phyloP scores from a whole-genome alignment of 169 alveolate species.

The Cryptosporidium ubiquitum region DNA sequence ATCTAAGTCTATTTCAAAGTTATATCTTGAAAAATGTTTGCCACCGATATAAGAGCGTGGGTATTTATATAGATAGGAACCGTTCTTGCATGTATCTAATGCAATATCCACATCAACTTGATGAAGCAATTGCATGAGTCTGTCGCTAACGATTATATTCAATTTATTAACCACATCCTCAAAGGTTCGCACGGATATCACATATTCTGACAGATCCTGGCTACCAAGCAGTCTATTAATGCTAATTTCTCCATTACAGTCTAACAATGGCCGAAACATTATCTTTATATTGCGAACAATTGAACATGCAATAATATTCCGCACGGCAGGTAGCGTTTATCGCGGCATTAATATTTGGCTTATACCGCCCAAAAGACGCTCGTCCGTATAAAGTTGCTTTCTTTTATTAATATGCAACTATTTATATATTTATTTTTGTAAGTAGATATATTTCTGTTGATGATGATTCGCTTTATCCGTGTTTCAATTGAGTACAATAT shows the following conservation, averaged over 20 bases:
- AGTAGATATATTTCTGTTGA: not conserved
- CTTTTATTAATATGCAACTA: not conserved
- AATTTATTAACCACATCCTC: slow-evolving; percentile 37
- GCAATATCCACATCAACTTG: slow-evolving; percentile 68
- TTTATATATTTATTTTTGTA: not conserved
- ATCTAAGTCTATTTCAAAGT: slow-evolving; percentile 57
- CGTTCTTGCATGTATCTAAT: slow-evolving; percentile 62
- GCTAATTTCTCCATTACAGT: slow-evolving; percentile 46
- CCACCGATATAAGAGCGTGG: slow-evolving; percentile 9
- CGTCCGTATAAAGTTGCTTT: not conserved
- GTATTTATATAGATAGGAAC: slow-evolving; percentile 45
- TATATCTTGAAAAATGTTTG: slow-evolving; percentile 39
- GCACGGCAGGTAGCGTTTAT: slow-evolving; percentile 70
- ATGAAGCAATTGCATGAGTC: slow-evolving; percentile 33
- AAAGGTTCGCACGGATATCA: slow-evolving; percentile 30
- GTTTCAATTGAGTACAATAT: slow-evolving; percentile 55
- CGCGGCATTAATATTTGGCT: slow-evolving; percentile 18
- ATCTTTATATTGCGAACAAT: not conserved
- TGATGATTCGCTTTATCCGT: slow-evolving; percentile 75
- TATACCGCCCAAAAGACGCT: slow-evolving; percentile 58
- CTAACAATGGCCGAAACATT: slow-evolving; percentile 40
- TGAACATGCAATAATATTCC: slow-evolving; percentile 21
- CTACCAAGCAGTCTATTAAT: slow-evolving; percentile 53
- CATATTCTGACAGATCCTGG: slow-evolving; percentile 72
- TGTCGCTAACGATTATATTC: slow-evolving; percentile 52